Evolutionary conservation across 345 rosid species (phyloP), one percentile per base, ranked within the genome.

Genomic region (Cardamine resedifolia): DNA sequence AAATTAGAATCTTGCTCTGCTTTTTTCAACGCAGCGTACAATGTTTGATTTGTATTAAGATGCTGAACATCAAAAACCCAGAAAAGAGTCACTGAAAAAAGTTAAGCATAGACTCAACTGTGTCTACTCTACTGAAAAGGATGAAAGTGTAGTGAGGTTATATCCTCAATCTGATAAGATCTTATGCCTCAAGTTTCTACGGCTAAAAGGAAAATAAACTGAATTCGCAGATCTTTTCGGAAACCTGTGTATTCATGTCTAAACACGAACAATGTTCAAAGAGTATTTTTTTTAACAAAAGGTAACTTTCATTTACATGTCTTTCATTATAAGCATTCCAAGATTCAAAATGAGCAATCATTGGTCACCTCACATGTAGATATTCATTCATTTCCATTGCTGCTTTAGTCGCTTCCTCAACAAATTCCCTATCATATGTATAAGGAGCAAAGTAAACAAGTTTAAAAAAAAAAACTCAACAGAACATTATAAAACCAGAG

Each of bases 281-380:
- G 36, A 62, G 19, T 14, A 33, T 16, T 5, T 21, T 51, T 30
- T 61, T 60, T 60, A 9, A 36, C 64, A 60, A 45, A 12, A 33
- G 60, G 34, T 24, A 26, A 36, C 7, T 59, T 2, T 16, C 7
- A 62, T 10, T 38, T 6, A 16, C 10, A 62, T 28, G 77, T 64
- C 43, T 38, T 38, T 12, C 19, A 19, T 19, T 41, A 6, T 39
- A 51, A 5, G 19, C 50, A 59, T 21, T 48, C 27, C 20, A 31
- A 52, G 28, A 71, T 15, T 59, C 9, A 75, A 70, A 53, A 52
- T 30, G 80, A 70, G 71, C 48, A 80, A 81, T 78, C 74, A 72
- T 52, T 70, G 85, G 96, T 91, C 92, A 87, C 90, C 99, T 95
- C 97, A 95, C 99, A 91, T 95, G 99, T 84, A 95, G 90, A 88